Base-by-base conservation (phyloP, 2,329 filamentous ascomycete species). In the Pseudofabraea citricarpa region DNA sequence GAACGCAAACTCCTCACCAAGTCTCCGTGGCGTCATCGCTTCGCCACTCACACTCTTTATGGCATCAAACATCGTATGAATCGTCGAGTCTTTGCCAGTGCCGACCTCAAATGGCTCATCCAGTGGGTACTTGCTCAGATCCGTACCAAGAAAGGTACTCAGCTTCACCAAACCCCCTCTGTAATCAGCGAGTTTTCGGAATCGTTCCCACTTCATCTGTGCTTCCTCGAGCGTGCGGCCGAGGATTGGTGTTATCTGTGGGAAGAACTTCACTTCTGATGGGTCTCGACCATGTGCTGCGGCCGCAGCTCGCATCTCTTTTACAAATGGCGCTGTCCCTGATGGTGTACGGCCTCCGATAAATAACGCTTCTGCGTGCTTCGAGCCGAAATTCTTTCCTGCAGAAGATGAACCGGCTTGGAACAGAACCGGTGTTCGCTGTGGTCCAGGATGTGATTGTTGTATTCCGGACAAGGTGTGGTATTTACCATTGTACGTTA, bases 311-410 rank as follows among this genome's bases (percentile, higher is more conserved):
- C 82, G 67, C n/a, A 85, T 75, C 49, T 83, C 80, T 1, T 73
- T 70, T 20, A 85, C 74, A 32, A 69, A 78, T 57, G 74, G 77
- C 2, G 73, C 73, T 23, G 80, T 76, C 9, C 27, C 27, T 2
- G 27, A 12, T 12, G 27, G 27, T 2, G 74, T 74, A 56, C 83
- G 80, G 0, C 77, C 77, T 0, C 75, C 79, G 1, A 83, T 75
- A 52, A 87, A 87, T 36, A 87, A 80, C 2, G 74, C 81, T 56
- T 87, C 83, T 1, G 82, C 83, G 56, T 87, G 81, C 52, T 81
- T 75, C 0, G 81, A 78, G 0, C 80, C 81, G 52, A 88, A 87
- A 0, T 66, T 63, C 60, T 83, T 85, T 1, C 84, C 83, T 0
- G 81, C 74, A 36, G 72, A 75, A 0, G 79, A 84, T 0, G 83